These are phyloP conservation scores for Aspergillus sp. DNA, from an alignment of 2,329 filamentous ascomycete genomes.

Conservation along the genomic window DNA sequence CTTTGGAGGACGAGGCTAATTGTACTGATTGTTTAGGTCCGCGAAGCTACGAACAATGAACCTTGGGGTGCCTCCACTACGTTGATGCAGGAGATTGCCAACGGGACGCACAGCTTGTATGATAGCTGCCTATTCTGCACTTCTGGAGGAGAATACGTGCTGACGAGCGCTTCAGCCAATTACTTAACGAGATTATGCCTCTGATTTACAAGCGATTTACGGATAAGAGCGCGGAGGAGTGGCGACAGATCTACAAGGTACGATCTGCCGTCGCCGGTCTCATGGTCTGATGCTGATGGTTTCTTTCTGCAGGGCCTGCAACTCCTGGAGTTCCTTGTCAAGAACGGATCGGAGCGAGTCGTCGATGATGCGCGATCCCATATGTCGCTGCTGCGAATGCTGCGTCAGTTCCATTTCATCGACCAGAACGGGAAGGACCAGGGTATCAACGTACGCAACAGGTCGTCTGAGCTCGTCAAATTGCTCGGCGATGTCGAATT, in stretches of 20 bases:
- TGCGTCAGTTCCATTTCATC: slow-evolving; percentile 96
- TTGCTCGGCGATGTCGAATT: slow-evolving; percentile 64
- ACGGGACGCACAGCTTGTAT: slow-evolving; percentile 96
- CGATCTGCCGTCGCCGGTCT: neutral
- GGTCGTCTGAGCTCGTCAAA: slow-evolving; percentile 89
- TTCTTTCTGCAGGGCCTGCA: slow-evolving; percentile 54
- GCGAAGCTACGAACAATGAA: slow-evolving; percentile 98
- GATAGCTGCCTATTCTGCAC: slow-evolving; percentile 25
- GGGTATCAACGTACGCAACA: slow-evolving; percentile 92
- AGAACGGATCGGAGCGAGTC: slow-evolving; percentile 94
- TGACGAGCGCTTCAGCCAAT: slow-evolving; percentile 54
- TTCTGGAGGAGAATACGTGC: slow-evolving; percentile 2
- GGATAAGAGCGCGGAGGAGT: slow-evolving; percentile 95
- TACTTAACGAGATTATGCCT: slow-evolving; percentile 98
- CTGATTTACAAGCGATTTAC: slow-evolving; percentile 99
- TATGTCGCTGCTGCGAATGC: slow-evolving; percentile 92
- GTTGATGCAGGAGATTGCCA: slow-evolving; percentile 95
- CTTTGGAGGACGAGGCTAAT: neutral
- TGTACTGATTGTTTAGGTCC: slow-evolving; percentile 52
- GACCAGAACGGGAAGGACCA: slow-evolving; percentile 96
- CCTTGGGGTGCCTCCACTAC: slow-evolving; percentile 84
- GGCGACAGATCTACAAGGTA: slow-evolving; percentile 98
- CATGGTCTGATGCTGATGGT: slow-evolving; percentile 1
- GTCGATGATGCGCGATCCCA: slow-evolving; percentile 95
- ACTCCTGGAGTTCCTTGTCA: slow-evolving; percentile 91